phyloP scores from a whole-genome alignment of 108 stramenopile genomes.

The Cyclostephanos tholiformis region DNA sequence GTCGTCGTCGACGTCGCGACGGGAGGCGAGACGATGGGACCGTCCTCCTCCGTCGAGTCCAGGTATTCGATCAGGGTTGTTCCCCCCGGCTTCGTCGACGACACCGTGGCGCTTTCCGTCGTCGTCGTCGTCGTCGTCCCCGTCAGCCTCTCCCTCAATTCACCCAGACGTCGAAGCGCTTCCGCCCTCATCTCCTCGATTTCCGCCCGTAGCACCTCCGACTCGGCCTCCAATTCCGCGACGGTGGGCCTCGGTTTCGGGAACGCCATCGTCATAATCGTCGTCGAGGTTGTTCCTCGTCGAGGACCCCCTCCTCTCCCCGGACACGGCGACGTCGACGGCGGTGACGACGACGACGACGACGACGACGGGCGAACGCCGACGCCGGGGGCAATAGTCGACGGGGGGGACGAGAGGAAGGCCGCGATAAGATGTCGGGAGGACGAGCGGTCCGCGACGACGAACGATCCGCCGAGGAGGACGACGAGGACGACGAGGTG shows the following conservation, averaged over 20 bases:
- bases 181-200: conserved; percentile 68
- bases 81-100: conserved; percentile 9
- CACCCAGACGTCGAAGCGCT: conserved; percentile 59
- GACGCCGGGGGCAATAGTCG: not conserved
- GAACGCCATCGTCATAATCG: not conserved
- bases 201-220: conserved; percentile 53
- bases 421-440: not conserved
- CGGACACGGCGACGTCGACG: too few relatives aligned
- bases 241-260: conserved; percentile 10
- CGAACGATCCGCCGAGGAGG: not conserved
- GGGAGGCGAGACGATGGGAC: not conserved
- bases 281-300: not conserved
- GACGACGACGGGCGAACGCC: too few relatives aligned
- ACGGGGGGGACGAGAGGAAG: not conserved
- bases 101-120: not conserved
- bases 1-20: not conserved
- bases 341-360: too few relatives aligned
- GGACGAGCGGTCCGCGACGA: not conserved
- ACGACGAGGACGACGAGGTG: not conserved
- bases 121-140: not conserved
- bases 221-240: conserved; percentile 47
- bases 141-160: conserved; percentile 50
- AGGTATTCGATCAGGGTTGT: conserved; percentile 22
- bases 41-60: not conserved
- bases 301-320: too few relatives aligned